Base-by-base conservation (phyloP, 2,329 filamentous ascomycete genomes). In the Eutypella sp. region DNA sequence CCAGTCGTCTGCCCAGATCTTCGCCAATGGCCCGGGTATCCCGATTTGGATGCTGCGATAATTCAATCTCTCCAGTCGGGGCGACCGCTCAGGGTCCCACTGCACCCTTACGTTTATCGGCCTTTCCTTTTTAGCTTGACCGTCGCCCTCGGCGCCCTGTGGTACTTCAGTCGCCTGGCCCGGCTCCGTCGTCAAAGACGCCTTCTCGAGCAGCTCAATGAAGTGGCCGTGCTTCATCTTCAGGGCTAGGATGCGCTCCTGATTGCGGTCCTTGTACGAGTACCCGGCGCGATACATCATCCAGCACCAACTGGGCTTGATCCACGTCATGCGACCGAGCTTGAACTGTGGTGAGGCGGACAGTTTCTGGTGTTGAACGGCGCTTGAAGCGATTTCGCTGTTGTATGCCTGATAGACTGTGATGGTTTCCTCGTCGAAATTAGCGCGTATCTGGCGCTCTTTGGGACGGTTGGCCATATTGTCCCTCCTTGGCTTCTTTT, bases 231-330 rank as follows among this genome's bases (percentile, higher is more conserved):
- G 75, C 20, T 65, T 72, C 64, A 84, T 76, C 41, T 68, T 73
- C 5, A 84, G 63, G 0, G 81, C 79, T 1, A 85, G 68, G 22
- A 84, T 76, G 40, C 71, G 72, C 27, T 71, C 67, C 59, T 84
- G 80, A 3, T 71, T 61, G 0, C 59, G 24, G 48, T 80, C 76
- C 54, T 84, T 84, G 59, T 68, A 72, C 0, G 75, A 76, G 64
- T 82, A 84, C 15, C 79, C 80, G 18, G 71, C 69, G 40, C 81
- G 78, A 57, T 84, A 83, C 62, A 82, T 74, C 73, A 82, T 80
- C 81, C 81, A 84, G 40, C 66, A 63, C 73, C 79, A 84, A 47
- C 72, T 77, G 0, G 79, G 79, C 56, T 84, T 84, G 52, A 84
- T 74, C 81, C 81, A 84, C 4, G 80, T 84, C 79, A 82, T 83